A percentile compares a stretch with the other conserved stretches of the same genome.
Conservation (phyloP, 2,329 filamentous ascomycete species). For the Colletotrichum limetticola region DNA sequence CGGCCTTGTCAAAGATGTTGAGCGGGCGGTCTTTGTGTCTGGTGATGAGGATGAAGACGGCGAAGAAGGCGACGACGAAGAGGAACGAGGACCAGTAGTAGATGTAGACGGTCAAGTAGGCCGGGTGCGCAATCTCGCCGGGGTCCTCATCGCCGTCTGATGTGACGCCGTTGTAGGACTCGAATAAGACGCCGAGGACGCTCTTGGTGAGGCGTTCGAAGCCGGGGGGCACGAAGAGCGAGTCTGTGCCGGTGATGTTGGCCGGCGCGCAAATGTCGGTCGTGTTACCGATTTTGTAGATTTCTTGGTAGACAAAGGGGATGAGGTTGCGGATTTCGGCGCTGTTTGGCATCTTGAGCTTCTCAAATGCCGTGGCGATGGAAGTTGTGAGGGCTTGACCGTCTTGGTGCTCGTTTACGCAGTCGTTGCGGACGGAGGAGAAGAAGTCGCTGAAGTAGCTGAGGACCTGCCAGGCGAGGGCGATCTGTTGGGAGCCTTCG, state of each 20-base stretch:
- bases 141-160: not conserved
- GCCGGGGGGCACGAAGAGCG: not conserved
- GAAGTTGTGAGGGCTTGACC: constrained; percentile 5
- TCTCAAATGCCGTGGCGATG: constrained; percentile 6
- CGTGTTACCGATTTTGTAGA: constrained; percentile 23
- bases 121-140: constrained; percentile 13
- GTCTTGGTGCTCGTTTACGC: constrained; percentile 17
- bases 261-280: constrained; percentile 11
- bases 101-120: constrained; percentile 26
- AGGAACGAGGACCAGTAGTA: constrained; percentile 32
- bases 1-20: constrained; percentile 27
- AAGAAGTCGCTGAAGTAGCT: constrained; percentile 22
- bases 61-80: constrained; percentile 22
- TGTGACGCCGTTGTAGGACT: constrained; percentile 23
- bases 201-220: constrained; percentile 2
- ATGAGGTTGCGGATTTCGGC: constrained; percentile 9
- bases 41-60: constrained; percentile 27
- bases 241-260: not conserved
- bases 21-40: constrained; percentile 26
- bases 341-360: constrained; percentile 21
- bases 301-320: constrained; percentile 16
- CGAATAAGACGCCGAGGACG: constrained; percentile 22
- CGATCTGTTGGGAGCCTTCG: constrained; percentile 62
- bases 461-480: constrained; percentile 30
- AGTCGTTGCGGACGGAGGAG: constrained; percentile 4